Base-by-base conservation (phyloP, 169 alveolate species). In the Plasmodium cynomolgi region DNA sequence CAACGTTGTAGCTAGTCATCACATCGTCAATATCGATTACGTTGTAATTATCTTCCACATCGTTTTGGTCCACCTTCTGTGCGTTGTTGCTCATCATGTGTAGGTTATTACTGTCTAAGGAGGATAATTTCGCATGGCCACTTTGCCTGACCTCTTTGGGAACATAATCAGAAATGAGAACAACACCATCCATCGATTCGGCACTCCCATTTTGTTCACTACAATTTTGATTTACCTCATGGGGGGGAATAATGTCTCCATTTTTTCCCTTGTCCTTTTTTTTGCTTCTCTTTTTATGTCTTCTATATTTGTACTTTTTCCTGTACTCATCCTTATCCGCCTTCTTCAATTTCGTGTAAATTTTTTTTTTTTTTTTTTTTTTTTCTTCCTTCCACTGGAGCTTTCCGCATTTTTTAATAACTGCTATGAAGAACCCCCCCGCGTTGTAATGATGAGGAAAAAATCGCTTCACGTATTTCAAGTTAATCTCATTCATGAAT, bases 371-470 rank as follows among this genome's bases (percentile, higher is more conserved):
- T 34, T 81, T 82, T 34, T 47, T 80, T 90, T 81, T 90, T 80
- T 33, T 81, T 80, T 81, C 84, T 81, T 81, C 84, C 62, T 91
- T 91, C 95, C 95, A 91, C 75, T 91, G 84, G 7, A 82, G 62
- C 41, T 82, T 62, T n/a, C 50, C 83, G 58, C 95, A 74, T 47
- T 85, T 84, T 84, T 85, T 33, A 50, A 92, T 84, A 26, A 84
- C 83, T 5, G 99, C 98, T 37, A 99, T 96, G 95, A 98, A 99
- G 95, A 99, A 99, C 7, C 99, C 99, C 34, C 99, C 99, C 0
- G 99, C 98, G 91, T 99, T 97, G 92, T 98, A 96, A 95, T 97
- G 98, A 93, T 98, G 99, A 23, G 99, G 99, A 44, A 98, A 93
- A 33, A 98, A 97, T 84, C 99, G 97, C 79, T 97, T 96, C 44